A percentile compares a stretch with the other conserved stretches of the same genome.
Conservation (phyloP, 495 filamentous ascomycete species). For the Opeltia flavorubescens region DNA sequence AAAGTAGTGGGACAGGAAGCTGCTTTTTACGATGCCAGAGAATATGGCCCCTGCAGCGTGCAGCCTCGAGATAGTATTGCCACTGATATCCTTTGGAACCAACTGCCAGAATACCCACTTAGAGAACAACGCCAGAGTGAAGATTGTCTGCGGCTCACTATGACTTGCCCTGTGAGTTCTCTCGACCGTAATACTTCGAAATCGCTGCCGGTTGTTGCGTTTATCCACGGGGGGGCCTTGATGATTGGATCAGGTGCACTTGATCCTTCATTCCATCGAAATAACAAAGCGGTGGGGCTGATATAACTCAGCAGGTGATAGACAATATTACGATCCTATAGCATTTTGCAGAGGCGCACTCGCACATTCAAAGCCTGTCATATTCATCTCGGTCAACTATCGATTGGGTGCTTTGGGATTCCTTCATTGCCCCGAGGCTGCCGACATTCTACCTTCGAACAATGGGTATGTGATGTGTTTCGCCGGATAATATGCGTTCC, state of each 20-base stretch:
- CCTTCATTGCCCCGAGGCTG: conserved; percentile 7
- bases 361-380: background rate
- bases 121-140: background rate
- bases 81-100: background rate
- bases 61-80: background rate
- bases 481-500: too few species aligned
- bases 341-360: background rate
- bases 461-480: background rate
- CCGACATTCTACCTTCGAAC: background rate
- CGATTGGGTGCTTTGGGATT: conserved; percentile 23
- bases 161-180: background rate
- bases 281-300: too few species aligned
- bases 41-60: background rate
- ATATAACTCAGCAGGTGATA: background rate
- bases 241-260: conserved; percentile 1
- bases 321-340: conserved; percentile 2
- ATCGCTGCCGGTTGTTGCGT: background rate
- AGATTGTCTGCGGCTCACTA: background rate
- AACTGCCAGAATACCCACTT: background rate
- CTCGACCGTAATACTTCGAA: background rate
- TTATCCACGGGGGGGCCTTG: background rate
- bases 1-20: too few species aligned
- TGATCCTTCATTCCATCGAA: background rate
- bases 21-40: background rate
- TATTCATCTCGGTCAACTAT: conserved; percentile 30